phyloP scores from a whole-genome alignment of 2,329 filamentous ascomycete species.

The Tolypocladium sp. region DNA sequence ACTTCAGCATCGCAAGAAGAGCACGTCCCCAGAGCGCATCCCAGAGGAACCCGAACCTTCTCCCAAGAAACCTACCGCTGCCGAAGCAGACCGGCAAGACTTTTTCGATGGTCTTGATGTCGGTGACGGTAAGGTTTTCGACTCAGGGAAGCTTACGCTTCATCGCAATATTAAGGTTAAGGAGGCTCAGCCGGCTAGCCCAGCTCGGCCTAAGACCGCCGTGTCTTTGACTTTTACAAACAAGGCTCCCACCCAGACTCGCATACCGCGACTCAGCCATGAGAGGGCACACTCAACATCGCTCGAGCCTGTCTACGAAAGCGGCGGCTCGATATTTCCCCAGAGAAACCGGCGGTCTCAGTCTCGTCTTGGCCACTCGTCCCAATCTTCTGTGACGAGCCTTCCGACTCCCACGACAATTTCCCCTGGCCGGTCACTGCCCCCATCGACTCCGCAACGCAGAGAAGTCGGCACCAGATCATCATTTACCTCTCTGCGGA shows the following conservation, averaged over 20 bases:
- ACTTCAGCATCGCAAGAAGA: slow-evolving; percentile 61
- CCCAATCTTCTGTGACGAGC: slow-evolving; percentile 60
- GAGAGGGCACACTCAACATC: slow-evolving; percentile 61
- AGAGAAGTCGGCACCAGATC: slow-evolving; percentile 48
- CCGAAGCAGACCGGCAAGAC: slow-evolving; percentile 55
- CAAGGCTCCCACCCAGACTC: slow-evolving; percentile 56
- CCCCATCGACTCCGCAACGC: slow-evolving; percentile 51
- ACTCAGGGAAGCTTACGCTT: slow-evolving; percentile 69
- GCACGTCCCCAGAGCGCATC: slow-evolving; percentile 43
- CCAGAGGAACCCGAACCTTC: slow-evolving; percentile 25
- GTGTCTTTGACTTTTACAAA: slow-evolving; percentile 89
- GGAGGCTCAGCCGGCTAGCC: slow-evolving; percentile 57
- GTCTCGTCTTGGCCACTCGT: slow-evolving; percentile 59
- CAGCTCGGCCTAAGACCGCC: slow-evolving; percentile 61
- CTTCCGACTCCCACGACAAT: slow-evolving; percentile 52
- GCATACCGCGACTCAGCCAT: slow-evolving; percentile 70
- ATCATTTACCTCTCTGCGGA: slow-evolving; percentile 44
- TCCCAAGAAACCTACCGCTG: slow-evolving; percentile 20
- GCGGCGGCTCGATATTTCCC: slow-evolving; percentile 59
- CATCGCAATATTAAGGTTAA: slow-evolving; percentile 92
- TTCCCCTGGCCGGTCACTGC: slow-evolving; percentile 42
- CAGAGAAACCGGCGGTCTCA: slow-evolving; percentile 52
- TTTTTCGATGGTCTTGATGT: slow-evolving; percentile 82
- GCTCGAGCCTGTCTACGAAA: slow-evolving; percentile 90
- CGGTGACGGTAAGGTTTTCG: slow-evolving; percentile 73